These are phyloP conservation scores for Lepiota brunneoincarnata DNA, from an alignment of 768 basidiomycete species.

Conservation along the genomic window DNA sequence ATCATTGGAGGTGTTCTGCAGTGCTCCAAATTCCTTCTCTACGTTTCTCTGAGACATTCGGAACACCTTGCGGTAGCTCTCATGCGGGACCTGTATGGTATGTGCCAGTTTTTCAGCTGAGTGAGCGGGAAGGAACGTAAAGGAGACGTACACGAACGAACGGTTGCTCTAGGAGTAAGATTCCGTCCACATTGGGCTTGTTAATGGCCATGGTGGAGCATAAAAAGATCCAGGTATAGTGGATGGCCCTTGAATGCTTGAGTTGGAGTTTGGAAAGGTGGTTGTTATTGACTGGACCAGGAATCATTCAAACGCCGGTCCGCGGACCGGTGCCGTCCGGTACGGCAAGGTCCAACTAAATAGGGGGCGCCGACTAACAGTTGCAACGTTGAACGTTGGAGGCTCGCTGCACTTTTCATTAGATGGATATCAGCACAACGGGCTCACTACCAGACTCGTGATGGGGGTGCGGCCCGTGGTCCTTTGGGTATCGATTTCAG, in stretches of 20 bases:
- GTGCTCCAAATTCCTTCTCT: conserved; percentile 70
- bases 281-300: not conserved
- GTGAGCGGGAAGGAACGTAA: not conserved
- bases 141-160: conserved; percentile 59
- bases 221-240: too few species aligned
- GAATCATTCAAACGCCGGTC: not conserved
- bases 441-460: too few species aligned
- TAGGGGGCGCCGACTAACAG: too few species aligned
- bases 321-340: too few species aligned
- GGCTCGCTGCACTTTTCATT: too few species aligned
- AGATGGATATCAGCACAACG: too few species aligned
- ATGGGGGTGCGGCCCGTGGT: too few species aligned
- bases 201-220: conserved; percentile 18
- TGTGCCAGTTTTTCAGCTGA: not conserved
- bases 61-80: conserved; percentile 87
- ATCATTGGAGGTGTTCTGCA: conserved; percentile 58
- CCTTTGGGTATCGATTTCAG: too few species aligned
- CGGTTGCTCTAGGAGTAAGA: conserved; percentile 82
- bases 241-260: not conserved
- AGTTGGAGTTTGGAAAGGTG: not conserved
- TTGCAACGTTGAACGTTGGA: too few species aligned
- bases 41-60: conserved; percentile 77
- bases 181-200: conserved; percentile 70
- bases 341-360: too few species aligned
- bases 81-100: conserved; percentile 74